A percentile compares a stretch with the other conserved stretches of the same genome.
These are phyloP conservation scores for Fusarium nurragi DNA, from an alignment of 2,329 filamentous ascomycete species.

Conservation along the genomic window DNA sequence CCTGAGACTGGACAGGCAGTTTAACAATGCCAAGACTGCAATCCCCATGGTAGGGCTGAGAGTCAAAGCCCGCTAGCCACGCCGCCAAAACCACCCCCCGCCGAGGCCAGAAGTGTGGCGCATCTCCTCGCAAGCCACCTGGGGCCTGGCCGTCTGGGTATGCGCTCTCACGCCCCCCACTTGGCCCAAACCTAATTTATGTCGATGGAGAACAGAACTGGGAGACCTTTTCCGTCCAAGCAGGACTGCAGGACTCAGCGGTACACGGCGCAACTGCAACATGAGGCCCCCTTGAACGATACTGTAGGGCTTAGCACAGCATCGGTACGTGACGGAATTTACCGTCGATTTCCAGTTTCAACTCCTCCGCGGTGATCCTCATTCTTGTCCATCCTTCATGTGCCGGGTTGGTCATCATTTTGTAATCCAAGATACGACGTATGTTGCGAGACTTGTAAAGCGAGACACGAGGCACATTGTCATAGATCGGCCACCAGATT, in stretches of 20 bases:
- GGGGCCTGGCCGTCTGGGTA: neutral
- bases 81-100: neutral
- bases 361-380: neutral
- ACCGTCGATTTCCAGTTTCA: constrained; percentile 1
- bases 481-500: neutral
- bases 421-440: constrained; percentile 6
- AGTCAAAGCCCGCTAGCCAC: neutral
- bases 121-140: constrained; percentile 6
- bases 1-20: constrained; percentile 18
- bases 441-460: neutral
- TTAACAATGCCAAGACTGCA: constrained; percentile 17
- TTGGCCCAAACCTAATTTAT: constrained; percentile 18
- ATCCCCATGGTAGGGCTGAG: constrained; percentile 21
- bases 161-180: neutral
- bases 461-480: neutral
- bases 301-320: constrained; percentile 32
- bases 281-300: constrained; percentile 5
- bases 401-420: constrained; percentile 31
- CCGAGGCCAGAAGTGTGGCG: constrained; percentile 17
- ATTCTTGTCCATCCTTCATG: constrained; percentile 1
- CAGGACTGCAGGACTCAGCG: constrained; percentile 27
- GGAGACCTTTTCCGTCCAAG: neutral
- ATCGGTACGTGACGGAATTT: neutral
- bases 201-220: neutral
- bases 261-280: neutral